Evolutionary conservation across 352 stramenopile species (phyloP).

Genomic region (Phytophthora pinifolia): DNA sequence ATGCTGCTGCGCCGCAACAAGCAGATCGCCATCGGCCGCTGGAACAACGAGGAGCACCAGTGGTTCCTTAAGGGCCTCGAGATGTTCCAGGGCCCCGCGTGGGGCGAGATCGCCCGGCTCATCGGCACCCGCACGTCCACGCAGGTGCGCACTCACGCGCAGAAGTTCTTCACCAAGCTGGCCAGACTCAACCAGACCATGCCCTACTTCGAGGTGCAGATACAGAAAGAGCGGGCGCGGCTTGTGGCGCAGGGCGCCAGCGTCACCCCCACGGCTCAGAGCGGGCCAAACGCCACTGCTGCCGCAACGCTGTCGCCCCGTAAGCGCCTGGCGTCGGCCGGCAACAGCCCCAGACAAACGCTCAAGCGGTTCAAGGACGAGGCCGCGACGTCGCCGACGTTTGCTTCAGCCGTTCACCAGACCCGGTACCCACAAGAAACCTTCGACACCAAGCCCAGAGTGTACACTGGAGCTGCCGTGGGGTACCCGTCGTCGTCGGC

Average conservation of each 20-base stretch:
- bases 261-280: conserved; percentile 50
- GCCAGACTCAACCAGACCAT: conserved; percentile 71
- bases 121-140: conserved; percentile 84
- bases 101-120: conserved; percentile 82
- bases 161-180: conserved; percentile 91
- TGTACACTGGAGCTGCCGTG: conserved; percentile 4
- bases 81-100: conserved; percentile 76
- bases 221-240: conserved; percentile 64
- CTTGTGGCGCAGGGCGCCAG: conserved; percentile 54
- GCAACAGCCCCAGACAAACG: conserved; percentile 19
- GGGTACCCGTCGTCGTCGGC: neutral
- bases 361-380: conserved; percentile 27
- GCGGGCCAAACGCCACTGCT: conserved; percentile 31
- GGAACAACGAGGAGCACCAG: conserved; percentile 74
- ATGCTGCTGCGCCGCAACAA: conserved; percentile 35
- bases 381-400: conserved; percentile 5
- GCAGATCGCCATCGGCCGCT: conserved; percentile 73
- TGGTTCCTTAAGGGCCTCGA: conserved; percentile 81
- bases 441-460: conserved; percentile 7
- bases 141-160: conserved; percentile 83
- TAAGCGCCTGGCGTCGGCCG: conserved; percentile 36
- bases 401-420: neutral
- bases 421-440: conserved; percentile 5
- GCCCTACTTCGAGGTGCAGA: conserved; percentile 76
- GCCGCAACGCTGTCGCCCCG: conserved; percentile 44